Base-by-base conservation (phyloP, 768 basidiomycete genomes). In the Leccinum subtestaceum region DNA sequence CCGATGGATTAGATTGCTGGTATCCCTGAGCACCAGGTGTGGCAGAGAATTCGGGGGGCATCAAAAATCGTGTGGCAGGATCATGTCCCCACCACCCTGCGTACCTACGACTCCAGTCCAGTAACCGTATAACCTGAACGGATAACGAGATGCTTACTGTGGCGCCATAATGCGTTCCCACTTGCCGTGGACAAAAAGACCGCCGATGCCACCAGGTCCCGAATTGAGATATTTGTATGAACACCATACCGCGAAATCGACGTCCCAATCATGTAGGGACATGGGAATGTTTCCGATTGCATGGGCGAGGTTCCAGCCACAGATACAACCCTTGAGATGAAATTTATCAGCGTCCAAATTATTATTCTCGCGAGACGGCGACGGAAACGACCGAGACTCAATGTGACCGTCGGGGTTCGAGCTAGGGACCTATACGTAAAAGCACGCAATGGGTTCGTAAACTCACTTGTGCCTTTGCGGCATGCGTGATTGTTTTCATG, bases 11-110 rank as follows among this genome's bases (percentile, higher is more conserved):
- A 40, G 95, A 98, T 73, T 96, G 90, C 70, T 97, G 95, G 76
- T 91, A 98, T 45, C 95, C 95, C 72, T 93, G 90, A 1, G 97
- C 97, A 56, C 97, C 97, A 19, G 80, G 81, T 61, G 92, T 90
- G 9, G 95, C 89, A 51, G 83, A 82, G 76, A 97, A 99, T 53
- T 69, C 78, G 12, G 88, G 78, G 27, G 90, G 88, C 96, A 98
- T 98, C 56, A 82, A 77, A 78, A 99, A 98, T 31, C 97, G 88
- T 40, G 94, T 95, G 55, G 77, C 69, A 29, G 87, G 81, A 66
- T 93, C 86, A 72, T 98, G 95, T 48, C 97, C 97, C 96, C 96
- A 99, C 97, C 97, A 99, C 48, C 97, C 97, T 43, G 93, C 87
- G 60, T 85, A 86, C 69, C 97, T 97, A 63, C 21, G 50, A 53